Evolutionary conservation across 768 basidiomycete genomes (phyloP), one percentile per base, ranked within the genome.

Genomic region (Sarcomyxa edulis): DNA sequence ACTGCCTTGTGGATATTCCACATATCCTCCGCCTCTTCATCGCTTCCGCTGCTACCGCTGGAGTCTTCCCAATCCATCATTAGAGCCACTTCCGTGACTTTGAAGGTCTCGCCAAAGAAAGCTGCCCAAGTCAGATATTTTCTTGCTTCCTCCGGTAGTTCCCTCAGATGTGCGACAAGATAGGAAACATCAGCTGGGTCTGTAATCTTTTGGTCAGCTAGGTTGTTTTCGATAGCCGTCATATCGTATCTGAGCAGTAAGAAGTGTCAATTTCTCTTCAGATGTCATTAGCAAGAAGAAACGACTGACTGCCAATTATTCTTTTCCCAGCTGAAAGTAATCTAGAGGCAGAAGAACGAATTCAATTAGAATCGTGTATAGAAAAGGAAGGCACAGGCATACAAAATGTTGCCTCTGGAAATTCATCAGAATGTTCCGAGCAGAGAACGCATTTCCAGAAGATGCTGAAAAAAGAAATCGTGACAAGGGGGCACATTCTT

Each of bases 1-100:
- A 73, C 71, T 2, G 73, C 68, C 48, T 72, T 72, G 33, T 71
- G 69, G 22, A 78, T 53, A 41, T 70, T 70, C 70, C 70, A 74
- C 52, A 66, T 63, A 28, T 74, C 71, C 22, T 73, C 66, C 12
- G 43, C 42, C 45, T 78, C 77, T 29, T 75, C 75, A 27, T 78
- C 72, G 38, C 68, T 66, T 24, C 68, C 67, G 42, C 65, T 69
- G 37, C 69, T 72, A 2, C 64, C 68, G 41, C 63, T 74, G 6
- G 73, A 71, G 43, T 79, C 76, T 55, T 84, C 81, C 69, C 77
- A 78, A 49, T 87, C 82, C 68, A 85, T 77, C 66, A 85, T 77
- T 27, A 77, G 59, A 4, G 79, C 75, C 22, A 85, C 76, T 51
- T 87, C 84, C 1, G 78, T 80, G 3, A 82, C 74, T 58, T 81